Percentiles rank a stretch among this genome's conserved stretches.
Conservation (phyloP, 345 rosid species). For the Euphorbia pulcherrima region DNA sequence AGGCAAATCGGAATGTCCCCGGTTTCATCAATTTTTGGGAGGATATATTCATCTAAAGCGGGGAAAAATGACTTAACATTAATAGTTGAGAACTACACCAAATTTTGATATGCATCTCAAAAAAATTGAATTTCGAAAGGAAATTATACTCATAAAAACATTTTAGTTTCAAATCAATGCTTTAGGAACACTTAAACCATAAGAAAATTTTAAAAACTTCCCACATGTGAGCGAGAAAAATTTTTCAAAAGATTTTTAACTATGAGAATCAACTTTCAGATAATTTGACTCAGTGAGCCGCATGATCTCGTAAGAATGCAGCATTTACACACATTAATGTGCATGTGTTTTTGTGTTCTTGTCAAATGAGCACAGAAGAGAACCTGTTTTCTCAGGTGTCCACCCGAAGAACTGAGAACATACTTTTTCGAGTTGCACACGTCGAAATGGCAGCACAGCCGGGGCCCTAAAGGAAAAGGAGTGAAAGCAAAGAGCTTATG, state of each 20-base stretch:
- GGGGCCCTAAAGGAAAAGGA: constrained; percentile 43
- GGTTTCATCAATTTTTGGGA: constrained; percentile 87
- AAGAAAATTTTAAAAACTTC: not conserved
- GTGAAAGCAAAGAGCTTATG: not conserved
- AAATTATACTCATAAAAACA: not conserved
- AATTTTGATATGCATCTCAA: not conserved
- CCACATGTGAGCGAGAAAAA: too few relatives aligned
- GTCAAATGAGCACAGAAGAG: not conserved
- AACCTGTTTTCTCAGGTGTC: constrained; percentile 90
- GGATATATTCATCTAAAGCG: constrained; percentile 71
- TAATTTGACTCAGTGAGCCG: not conserved
- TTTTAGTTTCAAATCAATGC: not conserved
- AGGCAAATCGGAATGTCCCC: constrained; percentile 61
- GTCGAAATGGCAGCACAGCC: constrained; percentile 55
- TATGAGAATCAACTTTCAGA: not conserved
- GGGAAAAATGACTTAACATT: not conserved
- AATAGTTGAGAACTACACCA: not conserved
- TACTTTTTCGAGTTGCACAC: constrained; percentile 46
- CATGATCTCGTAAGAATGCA: not conserved
- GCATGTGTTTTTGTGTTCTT: not conserved
- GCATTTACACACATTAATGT: not conserved
- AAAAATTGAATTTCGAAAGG: not conserved
- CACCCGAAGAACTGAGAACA: constrained; percentile 69
- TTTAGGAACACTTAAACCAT: not conserved
- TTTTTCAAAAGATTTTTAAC: not conserved